Evolutionary conservation across 805 yeast genomes (phyloP).

Genomic region (Candida namnaoensis): DNA sequence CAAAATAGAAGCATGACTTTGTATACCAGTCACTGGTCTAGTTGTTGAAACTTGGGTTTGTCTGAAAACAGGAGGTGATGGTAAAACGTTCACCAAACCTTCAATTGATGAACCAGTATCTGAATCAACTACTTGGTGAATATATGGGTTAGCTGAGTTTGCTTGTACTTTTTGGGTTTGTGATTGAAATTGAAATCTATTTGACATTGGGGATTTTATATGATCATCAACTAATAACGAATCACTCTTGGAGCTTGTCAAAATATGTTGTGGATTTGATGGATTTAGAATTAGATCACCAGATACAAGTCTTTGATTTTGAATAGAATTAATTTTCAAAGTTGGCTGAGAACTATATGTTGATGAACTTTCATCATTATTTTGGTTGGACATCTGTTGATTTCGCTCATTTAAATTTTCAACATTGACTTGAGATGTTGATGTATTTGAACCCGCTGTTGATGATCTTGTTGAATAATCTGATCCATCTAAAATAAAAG

Average conservation of each 20-base stretch:
- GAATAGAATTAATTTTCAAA: not conserved
- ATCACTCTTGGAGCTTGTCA: too few relatives aligned
- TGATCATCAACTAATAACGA: not conserved
- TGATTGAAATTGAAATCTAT: not conserved
- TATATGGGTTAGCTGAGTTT: not conserved
- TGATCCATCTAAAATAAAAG: too few relatives aligned
- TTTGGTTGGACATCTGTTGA: not conserved
- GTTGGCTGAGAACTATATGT: not conserved
- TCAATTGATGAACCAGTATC: not conserved
- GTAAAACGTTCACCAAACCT: not conserved
- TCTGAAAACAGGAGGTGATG: too few relatives aligned
- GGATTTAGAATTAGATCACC: too few relatives aligned
- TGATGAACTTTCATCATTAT: not conserved
- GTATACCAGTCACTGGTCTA: not conserved
- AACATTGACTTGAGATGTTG: too few relatives aligned
- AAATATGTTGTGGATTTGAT: too few relatives aligned
- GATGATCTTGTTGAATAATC: too few relatives aligned
- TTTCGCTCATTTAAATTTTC: too few relatives aligned
- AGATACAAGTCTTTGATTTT: too few relatives aligned
- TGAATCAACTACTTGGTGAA: not conserved
- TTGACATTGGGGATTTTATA: too few relatives aligned
- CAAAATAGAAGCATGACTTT: conserved; percentile 1
- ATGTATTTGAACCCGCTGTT: too few relatives aligned
- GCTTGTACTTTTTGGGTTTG: too few relatives aligned
- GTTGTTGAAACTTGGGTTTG: not conserved